Evolutionary conservation across 2,329 filamentous ascomycete species (phyloP).

Genomic region (Pseudocercospora musae): DNA sequence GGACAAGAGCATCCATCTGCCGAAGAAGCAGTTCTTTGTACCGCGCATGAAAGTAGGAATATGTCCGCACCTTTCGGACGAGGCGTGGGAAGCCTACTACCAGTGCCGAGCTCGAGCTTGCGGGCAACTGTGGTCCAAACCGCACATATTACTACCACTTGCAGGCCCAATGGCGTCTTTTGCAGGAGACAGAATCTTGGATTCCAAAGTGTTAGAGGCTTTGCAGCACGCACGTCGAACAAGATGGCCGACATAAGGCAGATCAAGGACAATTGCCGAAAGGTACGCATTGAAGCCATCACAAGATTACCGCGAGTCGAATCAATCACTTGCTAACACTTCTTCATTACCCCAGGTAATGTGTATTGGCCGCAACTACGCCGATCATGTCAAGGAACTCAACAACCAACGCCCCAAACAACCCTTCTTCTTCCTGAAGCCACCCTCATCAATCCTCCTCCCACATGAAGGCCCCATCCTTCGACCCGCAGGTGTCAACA

Average conservation of each 20-base stretch:
- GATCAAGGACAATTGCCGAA: slow-evolving; percentile 46
- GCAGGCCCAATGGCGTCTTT: background rate
- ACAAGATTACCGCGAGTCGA: no score
- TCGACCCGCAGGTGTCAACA: slow-evolving; percentile 73
- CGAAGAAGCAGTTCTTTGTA: background rate
- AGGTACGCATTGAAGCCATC: no score
- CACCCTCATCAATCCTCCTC: slow-evolving; percentile 77
- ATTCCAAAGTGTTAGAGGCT: slow-evolving; percentile 1
- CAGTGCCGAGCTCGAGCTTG: slow-evolving; percentile 3
- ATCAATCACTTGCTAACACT: no score
- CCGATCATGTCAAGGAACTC: slow-evolving; percentile 90
- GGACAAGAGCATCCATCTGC: background rate
- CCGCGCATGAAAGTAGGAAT: background rate
- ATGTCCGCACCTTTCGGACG: slow-evolving; percentile 14
- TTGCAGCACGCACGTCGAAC: slow-evolving; percentile 14
- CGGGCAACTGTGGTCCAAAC: slow-evolving; percentile 6
- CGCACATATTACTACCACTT: slow-evolving; percentile 1
- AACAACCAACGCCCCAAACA: slow-evolving; percentile 85
- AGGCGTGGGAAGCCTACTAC: slow-evolving; percentile 7
- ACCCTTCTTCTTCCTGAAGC: slow-evolving; percentile 99
- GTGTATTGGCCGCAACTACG: slow-evolving; percentile 95
- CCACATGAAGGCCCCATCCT: slow-evolving; percentile 76
- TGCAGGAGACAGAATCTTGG: background rate
- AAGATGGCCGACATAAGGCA: slow-evolving; percentile 25
- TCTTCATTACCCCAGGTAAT: slow-evolving; percentile 58